These are phyloP conservation scores for Backusella psychrophila DNA, from an alignment of 192 early-diverging fungal genomes.

Conservation along the genomic window DNA sequence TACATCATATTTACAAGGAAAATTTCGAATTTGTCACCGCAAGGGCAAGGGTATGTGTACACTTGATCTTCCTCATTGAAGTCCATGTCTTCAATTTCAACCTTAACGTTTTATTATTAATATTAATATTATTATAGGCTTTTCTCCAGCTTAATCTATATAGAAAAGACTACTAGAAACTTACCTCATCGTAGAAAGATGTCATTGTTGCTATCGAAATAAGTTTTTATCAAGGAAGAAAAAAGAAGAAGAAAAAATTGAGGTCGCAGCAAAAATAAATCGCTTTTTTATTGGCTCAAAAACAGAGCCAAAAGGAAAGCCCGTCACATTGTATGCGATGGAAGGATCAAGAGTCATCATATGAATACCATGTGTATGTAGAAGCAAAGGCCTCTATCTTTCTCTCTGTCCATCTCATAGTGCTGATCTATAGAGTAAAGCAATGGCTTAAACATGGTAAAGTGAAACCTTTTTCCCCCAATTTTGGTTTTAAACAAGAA, in stretches of 20 bases:
- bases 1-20: constrained; percentile 49
- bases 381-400: too few relatives aligned
- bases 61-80: constrained; percentile 80
- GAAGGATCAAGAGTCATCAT: not conserved
- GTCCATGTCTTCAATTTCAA: constrained; percentile 82
- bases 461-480: not conserved
- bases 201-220: constrained; percentile 28
- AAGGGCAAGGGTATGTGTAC: constrained; percentile 95
- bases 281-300: not conserved
- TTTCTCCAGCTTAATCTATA: not conserved
- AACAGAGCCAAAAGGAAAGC: not conserved
- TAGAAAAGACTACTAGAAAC: not conserved
- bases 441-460: not conserved
- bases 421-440: not conserved
- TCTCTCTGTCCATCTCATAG: too few relatives aligned
- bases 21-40: constrained; percentile 94
- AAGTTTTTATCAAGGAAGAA: not conserved
- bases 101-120: not conserved
- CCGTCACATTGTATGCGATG: not conserved
- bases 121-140: not conserved
- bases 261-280: not conserved
- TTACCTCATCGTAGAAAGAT: constrained; percentile 50
- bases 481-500: not conserved
- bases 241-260: constrained; percentile 36
- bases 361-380: not conserved